These are phyloP conservation scores for Volvariella volvacea DNA, from an alignment of 1,284 basidiomycete species.

Conservation along the genomic window DNA sequence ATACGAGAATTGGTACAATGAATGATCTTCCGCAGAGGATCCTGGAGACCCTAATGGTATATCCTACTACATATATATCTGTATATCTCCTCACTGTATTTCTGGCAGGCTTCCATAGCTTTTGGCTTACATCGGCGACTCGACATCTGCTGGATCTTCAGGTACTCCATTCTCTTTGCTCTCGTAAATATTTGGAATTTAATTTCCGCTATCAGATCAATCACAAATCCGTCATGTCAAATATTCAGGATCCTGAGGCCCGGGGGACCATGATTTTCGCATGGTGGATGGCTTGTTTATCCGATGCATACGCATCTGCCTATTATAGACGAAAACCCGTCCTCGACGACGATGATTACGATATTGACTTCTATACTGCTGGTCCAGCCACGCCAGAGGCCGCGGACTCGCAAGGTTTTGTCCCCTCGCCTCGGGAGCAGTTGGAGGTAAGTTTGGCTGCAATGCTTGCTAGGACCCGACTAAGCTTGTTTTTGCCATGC, in stretches of 20 bases:
- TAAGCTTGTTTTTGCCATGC: slow-evolving; percentile 3
- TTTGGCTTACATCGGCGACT: slow-evolving; percentile 74
- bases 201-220: slow-evolving; percentile 50
- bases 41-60: slow-evolving; percentile 59
- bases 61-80: slow-evolving; percentile 12
- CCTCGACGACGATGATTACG: slow-evolving; percentile 45
- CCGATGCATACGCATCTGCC: slow-evolving; percentile 40
- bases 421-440: slow-evolving; percentile 65
- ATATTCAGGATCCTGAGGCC: slow-evolving; percentile 62
- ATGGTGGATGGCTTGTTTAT: slow-evolving; percentile 70
- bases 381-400: slow-evolving; percentile 50
- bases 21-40: slow-evolving; percentile 42
- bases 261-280: slow-evolving; percentile 80
- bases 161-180: slow-evolving; percentile 30
- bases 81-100: too few relatives aligned
- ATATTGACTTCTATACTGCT: slow-evolving; percentile 76
- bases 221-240: slow-evolving; percentile 67
- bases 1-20: slow-evolving; percentile 11
- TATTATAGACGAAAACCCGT: slow-evolving; percentile 42
- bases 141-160: slow-evolving; percentile 72
- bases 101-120: slow-evolving; percentile 64
- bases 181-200: slow-evolving; percentile 10
- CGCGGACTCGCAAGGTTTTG: slow-evolving; percentile 36
- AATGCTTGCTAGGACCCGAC: neutral
- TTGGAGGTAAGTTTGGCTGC: slow-evolving; percentile 47